phyloP scores from a whole-genome alignment of 1,284 basidiomycete species.

The Leccinum pachyderme region DNA sequence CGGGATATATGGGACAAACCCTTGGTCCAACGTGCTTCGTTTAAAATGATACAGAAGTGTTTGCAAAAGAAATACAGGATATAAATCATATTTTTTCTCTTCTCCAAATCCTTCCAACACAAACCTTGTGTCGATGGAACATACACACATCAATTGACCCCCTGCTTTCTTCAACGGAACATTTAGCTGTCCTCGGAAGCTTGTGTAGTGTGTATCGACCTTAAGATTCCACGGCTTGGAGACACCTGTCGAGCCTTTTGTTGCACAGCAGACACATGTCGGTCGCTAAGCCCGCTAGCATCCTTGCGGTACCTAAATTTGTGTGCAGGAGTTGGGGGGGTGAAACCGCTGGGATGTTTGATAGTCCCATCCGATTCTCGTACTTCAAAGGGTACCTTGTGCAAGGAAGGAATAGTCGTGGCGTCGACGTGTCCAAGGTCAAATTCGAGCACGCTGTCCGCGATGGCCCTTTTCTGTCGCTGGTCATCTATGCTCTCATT shows the following conservation, averaged over 20 bases:
- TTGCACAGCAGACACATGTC: conserved; percentile 13
- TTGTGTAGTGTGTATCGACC: conserved; percentile 25
- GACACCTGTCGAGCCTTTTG: conserved; percentile 14
- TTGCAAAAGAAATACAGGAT: no score
- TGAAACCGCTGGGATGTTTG: conserved; percentile 38
- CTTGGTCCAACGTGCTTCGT: no score
- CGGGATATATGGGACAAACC: no score
- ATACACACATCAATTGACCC: no score
- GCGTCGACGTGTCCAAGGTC: conserved; percentile 26
- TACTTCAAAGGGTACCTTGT: conserved; percentile 38
- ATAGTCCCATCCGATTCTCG: conserved; percentile 32
- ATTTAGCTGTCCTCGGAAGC: background rate
- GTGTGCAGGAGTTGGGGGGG: conserved; percentile 37
- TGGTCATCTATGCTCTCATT: conserved; percentile 18
- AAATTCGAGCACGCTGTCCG: conserved; percentile 33
- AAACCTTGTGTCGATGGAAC: no score
- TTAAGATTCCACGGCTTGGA: conserved; percentile 13
- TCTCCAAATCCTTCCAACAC: no score
- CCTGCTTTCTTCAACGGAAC: background rate
- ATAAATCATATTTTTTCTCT: no score
- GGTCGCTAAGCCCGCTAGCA: conserved; percentile 14
- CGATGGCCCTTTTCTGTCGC: conserved; percentile 33
- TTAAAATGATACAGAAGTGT: no score
- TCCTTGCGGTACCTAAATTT: conserved; percentile 28
- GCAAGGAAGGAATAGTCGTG: conserved; percentile 23